phyloP scores from a whole-genome alignment of 2,329 filamentous ascomycete genomes.

The Monosporascus sp. region DNA sequence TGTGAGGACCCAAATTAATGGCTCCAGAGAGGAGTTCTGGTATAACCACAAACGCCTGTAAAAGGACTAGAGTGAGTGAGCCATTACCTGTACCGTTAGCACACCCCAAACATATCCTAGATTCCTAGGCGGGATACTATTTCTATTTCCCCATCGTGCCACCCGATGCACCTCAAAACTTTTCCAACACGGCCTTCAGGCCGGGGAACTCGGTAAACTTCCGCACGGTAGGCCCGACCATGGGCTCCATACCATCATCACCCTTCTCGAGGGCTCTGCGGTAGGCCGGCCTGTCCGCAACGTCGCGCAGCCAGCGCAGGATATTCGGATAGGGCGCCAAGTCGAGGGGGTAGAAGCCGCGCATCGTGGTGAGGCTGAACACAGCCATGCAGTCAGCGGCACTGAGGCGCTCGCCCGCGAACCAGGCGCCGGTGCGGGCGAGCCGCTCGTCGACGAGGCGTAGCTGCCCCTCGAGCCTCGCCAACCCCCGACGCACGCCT shows the following conservation, averaged over 20 bases:
- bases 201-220: constrained; percentile 5
- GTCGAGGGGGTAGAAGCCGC: background rate
- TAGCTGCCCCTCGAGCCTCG: background rate
- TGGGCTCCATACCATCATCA: constrained; percentile 4
- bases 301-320: constrained; percentile 4
- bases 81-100: too few species aligned
- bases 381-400: constrained; percentile 6
- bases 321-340: constrained; percentile 4
- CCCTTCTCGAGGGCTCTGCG: constrained; percentile 3
- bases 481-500: background rate
- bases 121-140: background rate
- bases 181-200: constrained; percentile 1
- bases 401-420: constrained; percentile 1
- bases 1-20: too few species aligned
- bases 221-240: constrained; percentile 2
- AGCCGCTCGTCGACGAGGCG: constrained; percentile 3
- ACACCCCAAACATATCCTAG: background rate
- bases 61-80: too few species aligned
- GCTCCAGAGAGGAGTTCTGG: too few species aligned
- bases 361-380: constrained; percentile 5
- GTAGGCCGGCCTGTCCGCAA: constrained; percentile 4
- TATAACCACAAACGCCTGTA: too few species aligned
- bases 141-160: background rate
- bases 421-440: constrained; percentile 1
- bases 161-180: background rate